Percentiles rank a stretch among this genome's conserved stretches.
These are phyloP conservation scores for Pythium phragmitis DNA, from an alignment of 352 stramenopile genomes.

Conservation along the genomic window DNA sequence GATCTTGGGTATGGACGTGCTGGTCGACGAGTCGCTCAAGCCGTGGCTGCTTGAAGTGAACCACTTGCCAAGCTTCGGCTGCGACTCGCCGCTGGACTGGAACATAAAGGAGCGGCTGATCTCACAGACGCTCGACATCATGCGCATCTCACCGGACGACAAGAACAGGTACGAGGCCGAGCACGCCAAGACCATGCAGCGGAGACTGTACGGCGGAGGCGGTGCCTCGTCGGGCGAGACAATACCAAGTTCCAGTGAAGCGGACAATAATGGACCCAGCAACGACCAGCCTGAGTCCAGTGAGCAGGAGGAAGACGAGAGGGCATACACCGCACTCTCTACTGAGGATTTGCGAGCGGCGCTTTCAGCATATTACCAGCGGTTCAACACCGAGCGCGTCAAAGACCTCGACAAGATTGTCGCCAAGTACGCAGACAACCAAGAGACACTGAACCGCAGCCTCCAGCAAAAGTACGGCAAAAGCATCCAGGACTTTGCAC, in stretches of 20 bases:
- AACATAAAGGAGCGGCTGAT: conserved; percentile 95
- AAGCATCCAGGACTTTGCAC: conserved; percentile 45
- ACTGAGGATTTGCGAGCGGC: conserved; percentile 38
- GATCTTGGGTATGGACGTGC: conserved; percentile 96
- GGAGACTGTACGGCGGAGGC: conserved; percentile 54
- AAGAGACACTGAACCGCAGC: conserved; percentile 64
- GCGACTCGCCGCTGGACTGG: conserved; percentile 93
- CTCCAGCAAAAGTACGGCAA: conserved; percentile 70
- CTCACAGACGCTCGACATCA: conserved; percentile 87
- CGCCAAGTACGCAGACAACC: conserved; percentile 58
- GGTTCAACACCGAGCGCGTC: conserved; percentile 54
- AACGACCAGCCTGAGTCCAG: conserved; percentile 32
- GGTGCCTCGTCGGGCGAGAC: too few relatives aligned
- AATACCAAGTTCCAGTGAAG: background rate
- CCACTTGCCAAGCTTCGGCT: conserved; percentile 94
- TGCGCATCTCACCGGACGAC: conserved; percentile 79
- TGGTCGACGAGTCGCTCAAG: conserved; percentile 94
- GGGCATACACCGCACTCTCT: conserved; percentile 27
- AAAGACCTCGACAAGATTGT: conserved; percentile 76
- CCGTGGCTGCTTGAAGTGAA: conserved; percentile 98
- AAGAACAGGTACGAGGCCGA: conserved; percentile 75
- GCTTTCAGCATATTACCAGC: conserved; percentile 53
- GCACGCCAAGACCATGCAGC: conserved; percentile 58
- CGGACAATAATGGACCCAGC: conserved; percentile 18
- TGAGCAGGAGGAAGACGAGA: conserved; percentile 15